Evolutionary conservation across 805 yeast genomes (phyloP).

Genomic region (Torulaspora delbrueckii): DNA sequence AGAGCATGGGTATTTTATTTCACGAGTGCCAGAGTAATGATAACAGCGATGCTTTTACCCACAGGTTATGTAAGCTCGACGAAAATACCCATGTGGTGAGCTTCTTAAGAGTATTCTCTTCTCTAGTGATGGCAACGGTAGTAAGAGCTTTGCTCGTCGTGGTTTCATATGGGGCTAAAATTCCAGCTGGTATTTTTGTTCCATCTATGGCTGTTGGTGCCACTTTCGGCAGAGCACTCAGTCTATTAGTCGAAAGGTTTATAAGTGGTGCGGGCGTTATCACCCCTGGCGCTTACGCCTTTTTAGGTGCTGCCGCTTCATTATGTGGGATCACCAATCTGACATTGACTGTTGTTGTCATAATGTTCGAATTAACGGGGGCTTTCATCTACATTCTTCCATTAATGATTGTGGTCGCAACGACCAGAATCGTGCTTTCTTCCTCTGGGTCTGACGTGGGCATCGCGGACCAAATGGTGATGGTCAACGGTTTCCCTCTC

Average conservation of each 20-base stretch:
- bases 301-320: conserved; percentile 94
- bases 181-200: conserved; percentile 96
- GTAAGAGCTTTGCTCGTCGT: conserved; percentile 68
- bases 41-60: conserved; percentile 36
- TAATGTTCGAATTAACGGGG: conserved; percentile 95
- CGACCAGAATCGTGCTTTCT: conserved; percentile 76
- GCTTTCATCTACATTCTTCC: conserved; percentile 90
- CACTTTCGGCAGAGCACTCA: conserved; percentile 83
- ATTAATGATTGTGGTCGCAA: conserved; percentile 91
- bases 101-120: conserved; percentile 39
- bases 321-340: conserved; percentile 90
- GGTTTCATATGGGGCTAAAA: conserved; percentile 85
- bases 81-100: conserved; percentile 26
- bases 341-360: conserved; percentile 87
- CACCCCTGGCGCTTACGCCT: conserved; percentile 92
- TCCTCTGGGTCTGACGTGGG: conserved; percentile 71
- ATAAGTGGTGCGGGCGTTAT: conserved; percentile 52
- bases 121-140: conserved; percentile 65
- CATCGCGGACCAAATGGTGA: conserved; percentile 92
- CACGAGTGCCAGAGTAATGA: conserved; percentile 62
- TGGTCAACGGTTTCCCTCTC: conserved; percentile 80
- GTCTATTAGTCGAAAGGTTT: conserved; percentile 57
- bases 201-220: conserved; percentile 98
- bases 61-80: conserved; percentile 39
- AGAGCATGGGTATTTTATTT: conserved; percentile 84